phyloP scores from a whole-genome alignment of 2,329 filamentous ascomycete species.

The Diatrype stigma region DNA sequence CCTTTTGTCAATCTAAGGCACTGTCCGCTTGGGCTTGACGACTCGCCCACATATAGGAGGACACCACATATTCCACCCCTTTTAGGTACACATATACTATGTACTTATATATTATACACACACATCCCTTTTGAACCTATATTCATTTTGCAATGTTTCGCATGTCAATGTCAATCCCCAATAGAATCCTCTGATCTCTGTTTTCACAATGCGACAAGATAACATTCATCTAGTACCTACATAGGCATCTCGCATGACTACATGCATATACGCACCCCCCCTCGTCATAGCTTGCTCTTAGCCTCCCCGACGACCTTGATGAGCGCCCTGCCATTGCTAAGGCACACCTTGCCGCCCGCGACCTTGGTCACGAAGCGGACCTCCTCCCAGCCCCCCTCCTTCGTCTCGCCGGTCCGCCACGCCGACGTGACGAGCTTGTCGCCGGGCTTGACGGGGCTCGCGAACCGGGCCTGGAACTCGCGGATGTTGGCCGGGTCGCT shows the following conservation, averaged over 20 bases:
- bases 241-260: no score
- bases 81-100: no score
- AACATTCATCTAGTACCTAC: neutral
- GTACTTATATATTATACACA: no score
- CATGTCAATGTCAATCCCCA: no score
- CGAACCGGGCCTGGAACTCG: conserved; percentile 87
- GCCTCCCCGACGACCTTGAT: conserved; percentile 58
- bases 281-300: conserved; percentile 65
- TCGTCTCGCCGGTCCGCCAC: conserved; percentile 69
- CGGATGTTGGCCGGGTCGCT: conserved; percentile 77
- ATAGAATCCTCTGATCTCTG: neutral
- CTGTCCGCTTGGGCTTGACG: no score
- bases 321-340: conserved; percentile 82
- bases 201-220: neutral
- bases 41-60: no score
- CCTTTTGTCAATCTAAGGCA: no score
- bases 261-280: no score
- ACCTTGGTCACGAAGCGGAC: conserved; percentile 76
- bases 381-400: conserved; percentile 73
- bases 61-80: no score
- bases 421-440: conserved; percentile 78
- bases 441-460: conserved; percentile 76
- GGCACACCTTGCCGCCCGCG: conserved; percentile 74
- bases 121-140: no score
- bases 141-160: no score